phyloP scores from a whole-genome alignment of 2,329 filamentous ascomycete species.

The Monosporascus ibericus region DNA sequence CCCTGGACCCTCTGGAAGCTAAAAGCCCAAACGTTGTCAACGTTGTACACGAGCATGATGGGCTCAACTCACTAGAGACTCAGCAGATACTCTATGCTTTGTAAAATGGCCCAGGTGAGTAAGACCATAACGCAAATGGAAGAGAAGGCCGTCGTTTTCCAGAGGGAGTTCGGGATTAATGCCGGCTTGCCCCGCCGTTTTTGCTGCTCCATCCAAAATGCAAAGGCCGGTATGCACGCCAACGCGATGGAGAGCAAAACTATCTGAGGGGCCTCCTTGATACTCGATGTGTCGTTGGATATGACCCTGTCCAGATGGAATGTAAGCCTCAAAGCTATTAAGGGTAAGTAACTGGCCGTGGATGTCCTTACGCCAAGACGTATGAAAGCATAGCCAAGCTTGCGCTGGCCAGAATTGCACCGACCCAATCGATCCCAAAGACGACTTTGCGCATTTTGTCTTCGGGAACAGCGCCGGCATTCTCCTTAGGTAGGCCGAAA shows the following conservation, averaged over 20 bases:
- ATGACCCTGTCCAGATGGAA: too few relatives aligned
- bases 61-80: too few relatives aligned
- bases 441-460: slow-evolving; percentile 20
- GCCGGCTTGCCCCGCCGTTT: slow-evolving; percentile 40
- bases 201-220: slow-evolving; percentile 47
- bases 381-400: slow-evolving; percentile 45
- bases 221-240: slow-evolving; percentile 40
- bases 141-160: slow-evolving; percentile 52
- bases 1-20: too few relatives aligned
- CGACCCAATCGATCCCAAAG: slow-evolving; percentile 48
- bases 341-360: too few relatives aligned
- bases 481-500: not conserved
- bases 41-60: too few relatives aligned
- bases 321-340: too few relatives aligned
- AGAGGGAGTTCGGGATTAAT: slow-evolving; percentile 56
- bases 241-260: slow-evolving; percentile 37
- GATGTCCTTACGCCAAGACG: slow-evolving; percentile 41
- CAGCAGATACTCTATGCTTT: slow-evolving; percentile 17
- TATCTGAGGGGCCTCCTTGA: slow-evolving; percentile 20
- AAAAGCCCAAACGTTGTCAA: too few relatives aligned
- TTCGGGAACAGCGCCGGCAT: slow-evolving; percentile 20
- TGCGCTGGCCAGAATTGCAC: slow-evolving; percentile 38
- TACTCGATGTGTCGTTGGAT: too few relatives aligned
- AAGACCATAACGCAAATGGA: slow-evolving; percentile 46
- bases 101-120: slow-evolving; percentile 36